These are phyloP conservation scores for Filosporella fistucella DNA, from an alignment of 495 filamentous ascomycete species.

Conservation along the genomic window DNA sequence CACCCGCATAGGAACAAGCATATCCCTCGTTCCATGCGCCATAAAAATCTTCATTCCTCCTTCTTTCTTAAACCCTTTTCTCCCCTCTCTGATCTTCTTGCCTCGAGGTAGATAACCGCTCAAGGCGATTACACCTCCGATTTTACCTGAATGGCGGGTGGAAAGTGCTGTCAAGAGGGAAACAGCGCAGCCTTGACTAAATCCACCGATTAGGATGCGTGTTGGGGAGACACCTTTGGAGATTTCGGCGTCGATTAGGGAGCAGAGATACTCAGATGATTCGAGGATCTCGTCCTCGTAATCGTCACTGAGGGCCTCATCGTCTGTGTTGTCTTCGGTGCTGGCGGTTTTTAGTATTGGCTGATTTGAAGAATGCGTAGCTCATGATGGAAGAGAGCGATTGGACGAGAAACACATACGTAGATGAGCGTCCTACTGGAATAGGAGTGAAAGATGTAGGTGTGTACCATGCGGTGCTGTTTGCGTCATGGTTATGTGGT, in stretches of 20 bases:
- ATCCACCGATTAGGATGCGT: constrained; percentile 37
- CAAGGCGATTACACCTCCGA: constrained; percentile 34
- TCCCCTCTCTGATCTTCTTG: constrained; percentile 2
- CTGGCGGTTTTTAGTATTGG: too few species aligned
- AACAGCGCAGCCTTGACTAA: constrained; percentile 38
- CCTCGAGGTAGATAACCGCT: constrained; percentile 34
- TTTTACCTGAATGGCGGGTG: constrained; percentile 27
- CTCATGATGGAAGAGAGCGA: too few species aligned
- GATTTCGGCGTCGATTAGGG: constrained; percentile 32
- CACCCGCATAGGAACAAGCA: constrained; percentile 20
- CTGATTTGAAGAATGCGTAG: too few species aligned
- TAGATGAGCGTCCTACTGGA: constrained; percentile 19
- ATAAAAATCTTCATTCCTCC: constrained; percentile 17
- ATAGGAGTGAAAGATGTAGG: constrained; percentile 32
- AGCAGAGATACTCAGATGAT: constrained; percentile 32
- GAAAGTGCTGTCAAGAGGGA: constrained; percentile 29
- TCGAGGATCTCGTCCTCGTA: constrained; percentile 31
- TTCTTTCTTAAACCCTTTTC: constrained; percentile 1
- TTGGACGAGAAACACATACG: too few species aligned
- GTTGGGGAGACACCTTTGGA: constrained; percentile 28
- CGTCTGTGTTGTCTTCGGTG: not conserved
- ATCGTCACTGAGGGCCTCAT: constrained; percentile 26
- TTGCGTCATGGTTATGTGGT: constrained; percentile 32
- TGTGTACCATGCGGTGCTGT: constrained; percentile 34
- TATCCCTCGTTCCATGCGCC: constrained; percentile 22